Percentiles rank a stretch among this genome's conserved stretches.
Evolutionary conservation across 176 grass and related monocot species (phyloP).

Genomic region (Neostapfia colusana): DNA sequence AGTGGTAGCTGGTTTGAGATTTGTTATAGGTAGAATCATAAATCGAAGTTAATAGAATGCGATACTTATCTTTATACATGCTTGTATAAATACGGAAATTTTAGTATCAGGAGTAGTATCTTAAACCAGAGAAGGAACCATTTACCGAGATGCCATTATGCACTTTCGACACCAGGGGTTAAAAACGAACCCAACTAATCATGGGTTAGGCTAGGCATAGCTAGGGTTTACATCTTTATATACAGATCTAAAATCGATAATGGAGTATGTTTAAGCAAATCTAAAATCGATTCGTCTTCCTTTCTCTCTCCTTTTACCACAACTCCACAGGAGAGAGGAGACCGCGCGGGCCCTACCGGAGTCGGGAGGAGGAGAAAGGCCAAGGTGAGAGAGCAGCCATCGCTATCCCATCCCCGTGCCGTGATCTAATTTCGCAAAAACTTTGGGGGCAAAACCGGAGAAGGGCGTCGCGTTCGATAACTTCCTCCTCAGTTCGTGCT

Average conservation of each 20-base stretch:
- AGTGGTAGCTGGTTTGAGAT: too few relatives aligned
- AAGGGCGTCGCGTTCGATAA: not conserved
- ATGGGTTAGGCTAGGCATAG: not conserved
- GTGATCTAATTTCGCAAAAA: conserved; percentile 13
- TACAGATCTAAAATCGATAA: not conserved
- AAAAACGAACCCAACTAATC: not conserved
- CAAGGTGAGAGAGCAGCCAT: conserved; percentile 12
- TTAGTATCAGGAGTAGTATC: too few relatives aligned
- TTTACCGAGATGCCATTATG: not conserved
- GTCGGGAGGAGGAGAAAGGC: not conserved
- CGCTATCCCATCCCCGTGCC: not conserved
- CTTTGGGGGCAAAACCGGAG: not conserved
- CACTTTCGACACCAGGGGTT: not conserved
- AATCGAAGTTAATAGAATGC: too few relatives aligned
- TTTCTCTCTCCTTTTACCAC: not conserved
- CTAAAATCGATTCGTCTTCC: not conserved
- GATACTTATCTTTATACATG: too few relatives aligned
- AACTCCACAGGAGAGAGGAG: not conserved
- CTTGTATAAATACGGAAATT: too few relatives aligned
- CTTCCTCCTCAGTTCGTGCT: not conserved
- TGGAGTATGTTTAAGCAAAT: not conserved
- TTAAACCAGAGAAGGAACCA: not conserved
- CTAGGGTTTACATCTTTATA: not conserved
- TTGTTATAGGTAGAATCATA: too few relatives aligned
- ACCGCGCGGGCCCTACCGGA: not conserved